These are phyloP conservation scores for Coemansia sp. DNA, from an alignment of 192 early-diverging fungal genomes.

Conservation along the genomic window DNA sequence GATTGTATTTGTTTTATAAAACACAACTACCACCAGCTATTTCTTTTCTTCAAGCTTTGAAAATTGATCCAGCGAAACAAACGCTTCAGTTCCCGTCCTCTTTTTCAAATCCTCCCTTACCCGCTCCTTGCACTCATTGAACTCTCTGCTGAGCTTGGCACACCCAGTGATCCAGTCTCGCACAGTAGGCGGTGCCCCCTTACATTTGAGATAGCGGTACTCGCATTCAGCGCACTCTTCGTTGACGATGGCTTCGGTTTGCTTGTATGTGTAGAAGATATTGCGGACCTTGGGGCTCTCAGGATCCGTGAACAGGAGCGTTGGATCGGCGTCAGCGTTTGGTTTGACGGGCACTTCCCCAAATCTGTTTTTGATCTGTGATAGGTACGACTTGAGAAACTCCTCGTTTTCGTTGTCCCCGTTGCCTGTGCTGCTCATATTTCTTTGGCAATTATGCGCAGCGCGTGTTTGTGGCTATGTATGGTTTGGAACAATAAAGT, in stretches of 20 bases:
- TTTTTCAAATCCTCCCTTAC: slow-evolving; percentile 18
- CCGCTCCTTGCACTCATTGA: slow-evolving; percentile 22
- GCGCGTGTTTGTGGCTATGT: no score
- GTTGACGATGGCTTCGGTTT: slow-evolving; percentile 39
- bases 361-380: slow-evolving; percentile 30
- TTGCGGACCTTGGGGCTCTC: slow-evolving; percentile 32
- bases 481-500: neutral
- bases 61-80: slow-evolving; percentile 4
- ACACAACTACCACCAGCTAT: no score
- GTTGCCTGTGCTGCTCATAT: slow-evolving; percentile 11
- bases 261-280: slow-evolving; percentile 36
- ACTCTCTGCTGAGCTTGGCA: slow-evolving; percentile 18
- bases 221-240: slow-evolving; percentile 48
- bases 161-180: slow-evolving; percentile 34
- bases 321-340: slow-evolving; percentile 13
- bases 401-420: slow-evolving; percentile 22
- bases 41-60: neutral
- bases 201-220: slow-evolving; percentile 37
- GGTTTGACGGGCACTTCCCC: slow-evolving; percentile 31
- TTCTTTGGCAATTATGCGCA: no score
- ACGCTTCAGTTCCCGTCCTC: slow-evolving; percentile 16
- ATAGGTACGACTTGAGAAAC: slow-evolving; percentile 38
- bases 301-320: slow-evolving; percentile 29
- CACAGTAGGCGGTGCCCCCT: slow-evolving; percentile 22
- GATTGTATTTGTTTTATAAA: neutral